Conservation (phyloP, 2,329 filamentous ascomycete species). For the Xylaria sp. region DNA sequence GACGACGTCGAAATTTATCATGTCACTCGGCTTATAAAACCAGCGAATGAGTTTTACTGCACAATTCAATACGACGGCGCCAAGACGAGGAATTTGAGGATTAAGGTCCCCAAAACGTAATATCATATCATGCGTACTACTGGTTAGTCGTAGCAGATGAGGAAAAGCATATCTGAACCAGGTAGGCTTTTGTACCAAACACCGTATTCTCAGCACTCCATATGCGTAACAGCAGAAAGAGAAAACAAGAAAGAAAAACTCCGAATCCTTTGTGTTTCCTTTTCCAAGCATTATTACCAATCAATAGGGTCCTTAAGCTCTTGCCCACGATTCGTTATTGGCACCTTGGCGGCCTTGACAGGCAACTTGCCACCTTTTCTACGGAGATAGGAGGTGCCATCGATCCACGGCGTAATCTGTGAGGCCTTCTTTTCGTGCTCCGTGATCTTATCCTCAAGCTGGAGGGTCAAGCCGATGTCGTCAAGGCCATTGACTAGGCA, state of each 20-base stretch:
- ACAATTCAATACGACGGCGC: background rate
- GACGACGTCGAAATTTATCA: background rate
- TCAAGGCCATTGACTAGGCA: constrained; percentile 94
- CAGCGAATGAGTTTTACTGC: background rate
- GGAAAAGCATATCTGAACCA: constrained; percentile 7
- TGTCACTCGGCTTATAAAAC: background rate
- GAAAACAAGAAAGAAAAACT: constrained; percentile 3
- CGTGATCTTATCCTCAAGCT: constrained; percentile 88
- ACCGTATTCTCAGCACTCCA: constrained; percentile 8
- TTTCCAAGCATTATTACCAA: constrained; percentile 68
- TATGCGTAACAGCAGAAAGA: background rate
- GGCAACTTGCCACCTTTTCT: constrained; percentile 66
- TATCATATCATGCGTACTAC: constrained; percentile 19
- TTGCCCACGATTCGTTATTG: constrained; percentile 89
- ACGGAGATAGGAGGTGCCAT: constrained; percentile 84
- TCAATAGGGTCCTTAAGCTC: constrained; percentile 86
- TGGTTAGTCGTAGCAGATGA: constrained; percentile 1
- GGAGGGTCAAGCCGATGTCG: constrained; percentile 94
- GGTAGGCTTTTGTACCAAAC: constrained; percentile 13
- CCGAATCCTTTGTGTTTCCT: constrained; percentile 16
- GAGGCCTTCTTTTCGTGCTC: constrained; percentile 84
- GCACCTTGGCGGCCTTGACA: constrained; percentile 74
- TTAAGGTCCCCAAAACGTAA: constrained; percentile 18
- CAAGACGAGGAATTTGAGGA: background rate
- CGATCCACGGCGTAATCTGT: constrained; percentile 86